Percentiles rank a stretch among this genome's conserved stretches.
phyloP scores from a whole-genome alignment of 176 grass and related monocot genomes.

The Oropetium thomaeum region DNA sequence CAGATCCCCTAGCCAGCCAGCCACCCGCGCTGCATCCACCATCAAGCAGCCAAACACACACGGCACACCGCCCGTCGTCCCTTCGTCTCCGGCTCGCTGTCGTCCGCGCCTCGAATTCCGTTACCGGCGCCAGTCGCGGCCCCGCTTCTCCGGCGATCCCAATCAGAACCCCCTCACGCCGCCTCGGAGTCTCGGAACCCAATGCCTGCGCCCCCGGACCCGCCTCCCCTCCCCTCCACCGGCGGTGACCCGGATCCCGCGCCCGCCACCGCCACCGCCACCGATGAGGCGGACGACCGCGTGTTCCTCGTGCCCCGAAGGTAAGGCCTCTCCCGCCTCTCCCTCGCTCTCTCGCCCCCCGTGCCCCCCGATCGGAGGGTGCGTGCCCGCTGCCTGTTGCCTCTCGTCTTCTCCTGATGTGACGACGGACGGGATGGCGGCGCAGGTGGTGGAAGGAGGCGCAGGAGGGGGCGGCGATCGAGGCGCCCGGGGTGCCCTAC shows the following conservation, averaged over 20 bases:
- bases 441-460: conserved; percentile 78
- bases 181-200: background rate
- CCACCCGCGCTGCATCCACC: background rate
- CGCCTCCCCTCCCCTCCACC: conserved; percentile 3
- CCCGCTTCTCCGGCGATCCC: conserved; percentile 5
- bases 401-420: background rate
- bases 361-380: background rate
- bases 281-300: conserved; percentile 37
- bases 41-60: background rate
- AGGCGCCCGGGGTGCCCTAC: conserved; percentile 51
- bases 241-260: conserved; percentile 21
- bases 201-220: conserved; percentile 31
- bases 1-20: background rate
- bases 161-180: background rate
- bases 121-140: background rate
- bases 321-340: conserved; percentile 8
- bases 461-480: conserved; percentile 38
- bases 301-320: conserved; percentile 72
- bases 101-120: background rate
- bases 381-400: no score
- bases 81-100: background rate
- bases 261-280: background rate
- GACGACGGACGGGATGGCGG: background rate
- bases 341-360: background rate
- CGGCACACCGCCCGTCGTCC: background rate